These are phyloP conservation scores for Huntiella omanensis DNA, from an alignment of 2,329 filamentous ascomycete species.

Conservation along the genomic window DNA sequence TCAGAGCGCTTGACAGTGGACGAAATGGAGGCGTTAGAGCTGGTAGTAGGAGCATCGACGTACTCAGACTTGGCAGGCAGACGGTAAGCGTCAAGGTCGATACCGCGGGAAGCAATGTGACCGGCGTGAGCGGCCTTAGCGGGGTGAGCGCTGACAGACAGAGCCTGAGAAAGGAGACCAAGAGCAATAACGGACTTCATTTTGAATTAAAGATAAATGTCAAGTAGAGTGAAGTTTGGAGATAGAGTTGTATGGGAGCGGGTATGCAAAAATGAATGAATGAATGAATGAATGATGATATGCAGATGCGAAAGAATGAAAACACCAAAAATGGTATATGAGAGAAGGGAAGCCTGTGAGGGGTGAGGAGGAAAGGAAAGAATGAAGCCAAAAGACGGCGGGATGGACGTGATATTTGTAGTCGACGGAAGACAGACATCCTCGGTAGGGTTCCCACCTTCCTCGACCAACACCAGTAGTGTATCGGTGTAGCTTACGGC, in stretches of 20 bases:
- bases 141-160: conserved; percentile 18
- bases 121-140: conserved; percentile 13
- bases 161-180: conserved; percentile 19
- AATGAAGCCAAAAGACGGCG: neutral
- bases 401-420: neutral
- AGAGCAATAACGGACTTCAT: conserved; percentile 20
- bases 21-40: conserved; percentile 12
- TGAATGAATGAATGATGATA: neutral
- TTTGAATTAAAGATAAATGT: conserved; percentile 2
- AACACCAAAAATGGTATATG: neutral
- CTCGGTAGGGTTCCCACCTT: too few species aligned
- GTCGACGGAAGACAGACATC: neutral
- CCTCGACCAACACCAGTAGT: too few species aligned
- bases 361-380: conserved; percentile 7
- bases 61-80: conserved; percentile 18
- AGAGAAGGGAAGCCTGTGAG: conserved; percentile 5
- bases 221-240: conserved; percentile 1
- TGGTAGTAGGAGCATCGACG: conserved; percentile 15
- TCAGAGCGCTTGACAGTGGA: conserved; percentile 12
- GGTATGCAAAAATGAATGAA: neutral
- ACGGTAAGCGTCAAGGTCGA: conserved; percentile 19
- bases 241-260: neutral
- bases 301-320: conserved; percentile 1
- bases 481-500: too few species aligned
- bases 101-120: conserved; percentile 15